Evolutionary conservation across 1,284 basidiomycete species (phyloP), one percentile per base, ranked within the genome.

Genomic region (Takashimella koratensis): DNA sequence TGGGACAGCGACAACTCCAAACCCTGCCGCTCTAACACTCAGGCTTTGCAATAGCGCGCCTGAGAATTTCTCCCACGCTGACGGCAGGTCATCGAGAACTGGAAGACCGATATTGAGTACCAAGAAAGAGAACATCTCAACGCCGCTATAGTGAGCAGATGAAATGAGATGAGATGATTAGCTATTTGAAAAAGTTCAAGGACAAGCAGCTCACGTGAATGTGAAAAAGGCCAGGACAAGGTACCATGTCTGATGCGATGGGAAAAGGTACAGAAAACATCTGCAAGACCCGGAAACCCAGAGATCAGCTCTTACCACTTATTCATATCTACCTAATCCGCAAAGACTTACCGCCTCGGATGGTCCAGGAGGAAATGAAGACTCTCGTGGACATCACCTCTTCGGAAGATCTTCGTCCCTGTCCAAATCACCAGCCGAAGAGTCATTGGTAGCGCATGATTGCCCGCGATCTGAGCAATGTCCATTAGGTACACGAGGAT

Each of bases 161-260:
- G n/a, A n/a, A n/a, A n/a, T n/a, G n/a, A n/a, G n/a, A n/a, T n/a
- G n/a, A n/a, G n/a, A 13, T 2, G 40, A 10, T 22, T 16, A 36
- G 30, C 30, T 36, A 8, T 8, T 36, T 36, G 30, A 36, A 36
- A 36, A 36, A 36, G 30, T 8, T 8, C 10, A 36, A 36, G 30
- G 16, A 36, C 8, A 36, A 36, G 16, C 8, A 36, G 16, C 30
- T 36, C 16, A 90, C 86, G 85, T 91, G 27, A 97, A 78, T 4
- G 79, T 67, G 10, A 87, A 43, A 42, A 96, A 84, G 2, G 77
- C 69, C 22, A 83, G 81, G 0, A 91, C 62, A 13, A 97, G 82
- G 64, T 94, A 90, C 90, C 92, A 95, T 2, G 94, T 98, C 70
- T 98, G 93, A 62, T 92, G 88, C 0, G 90, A 86, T 0, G 95